Conservation (phyloP, 208 protist genomes). For the Trypanosoma theileri region DNA sequence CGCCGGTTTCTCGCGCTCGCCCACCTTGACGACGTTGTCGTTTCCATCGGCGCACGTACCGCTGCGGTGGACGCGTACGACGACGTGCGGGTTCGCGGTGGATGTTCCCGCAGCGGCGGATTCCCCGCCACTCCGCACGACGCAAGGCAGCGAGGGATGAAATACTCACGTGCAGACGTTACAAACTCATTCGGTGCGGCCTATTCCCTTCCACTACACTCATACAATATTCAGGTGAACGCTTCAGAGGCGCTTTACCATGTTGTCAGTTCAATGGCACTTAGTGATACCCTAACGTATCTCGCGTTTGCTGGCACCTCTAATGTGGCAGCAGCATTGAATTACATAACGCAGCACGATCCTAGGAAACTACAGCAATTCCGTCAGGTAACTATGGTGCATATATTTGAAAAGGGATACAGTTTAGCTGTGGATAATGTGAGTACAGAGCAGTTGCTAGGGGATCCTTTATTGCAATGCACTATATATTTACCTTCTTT, state of each 20-base stretch:
- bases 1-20: slow-evolving; percentile 32
- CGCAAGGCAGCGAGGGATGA: slow-evolving; percentile 31
- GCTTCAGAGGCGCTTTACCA: slow-evolving; percentile 18
- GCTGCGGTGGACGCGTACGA: slow-evolving; percentile 26
- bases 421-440: slow-evolving; percentile 25
- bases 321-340: slow-evolving; percentile 22
- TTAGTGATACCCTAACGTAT: slow-evolving; percentile 27
- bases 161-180: slow-evolving; percentile 39
- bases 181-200: slow-evolving; percentile 30
- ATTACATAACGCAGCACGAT: background rate
- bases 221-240: slow-evolving; percentile 1
- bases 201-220: slow-evolving; percentile 14
- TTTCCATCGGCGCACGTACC: slow-evolving; percentile 22
- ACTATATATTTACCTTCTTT: slow-evolving; percentile 31
- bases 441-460: slow-evolving; percentile 23
- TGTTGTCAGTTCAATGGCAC: background rate
- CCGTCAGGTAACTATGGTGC: slow-evolving; percentile 14
- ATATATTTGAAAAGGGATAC: slow-evolving; percentile 42
- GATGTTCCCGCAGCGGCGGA: slow-evolving; percentile 25
- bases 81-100: slow-evolving; percentile 11
- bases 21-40: slow-evolving; percentile 5
- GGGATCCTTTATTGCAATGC: background rate
- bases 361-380: slow-evolving; percentile 12
- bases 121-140: slow-evolving; percentile 42
- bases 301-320: slow-evolving; percentile 24